Evolutionary conservation across 768 basidiomycete genomes (phyloP).

Genomic region (Rhodotorula taiwanensis): DNA sequence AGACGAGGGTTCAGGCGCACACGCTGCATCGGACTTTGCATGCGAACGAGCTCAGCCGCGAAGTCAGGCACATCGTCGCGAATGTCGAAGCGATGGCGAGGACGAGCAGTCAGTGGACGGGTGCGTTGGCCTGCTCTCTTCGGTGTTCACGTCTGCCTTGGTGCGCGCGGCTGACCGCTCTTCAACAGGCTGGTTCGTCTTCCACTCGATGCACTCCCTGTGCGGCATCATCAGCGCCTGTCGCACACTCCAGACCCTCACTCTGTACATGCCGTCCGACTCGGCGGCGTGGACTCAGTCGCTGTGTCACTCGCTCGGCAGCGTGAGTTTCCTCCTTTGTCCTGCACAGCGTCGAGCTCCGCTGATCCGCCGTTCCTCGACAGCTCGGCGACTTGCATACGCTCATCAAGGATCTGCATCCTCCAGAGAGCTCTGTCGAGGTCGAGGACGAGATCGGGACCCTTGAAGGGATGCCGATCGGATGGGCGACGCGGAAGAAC

Average conservation of each 20-base stretch:
- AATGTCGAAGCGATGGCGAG: constrained; percentile 29
- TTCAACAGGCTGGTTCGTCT: constrained; percentile 37
- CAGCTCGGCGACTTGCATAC: constrained; percentile 28
- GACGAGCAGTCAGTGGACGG: constrained; percentile 32
- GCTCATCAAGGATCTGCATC: constrained; percentile 30
- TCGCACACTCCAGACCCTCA: constrained; percentile 20
- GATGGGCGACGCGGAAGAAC: constrained; percentile 19
- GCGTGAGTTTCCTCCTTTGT: constrained; percentile 2
- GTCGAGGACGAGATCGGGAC: constrained; percentile 8
- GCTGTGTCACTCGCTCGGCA: constrained; percentile 16
- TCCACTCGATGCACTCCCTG: constrained; percentile 38
- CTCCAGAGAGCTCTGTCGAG: neutral
- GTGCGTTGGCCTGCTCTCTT: neutral
- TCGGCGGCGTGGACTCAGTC: constrained; percentile 26
- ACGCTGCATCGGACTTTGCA: constrained; percentile 33
- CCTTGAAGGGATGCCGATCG: constrained; percentile 31
- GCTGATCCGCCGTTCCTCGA: neutral
- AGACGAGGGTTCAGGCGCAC: constrained; percentile 33
- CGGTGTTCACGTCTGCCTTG: neutral
- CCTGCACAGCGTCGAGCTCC: neutral
- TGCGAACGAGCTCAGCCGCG: constrained; percentile 9
- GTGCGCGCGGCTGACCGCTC: neutral
- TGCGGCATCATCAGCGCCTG: constrained; percentile 37
- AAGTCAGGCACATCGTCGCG: constrained; percentile 17
- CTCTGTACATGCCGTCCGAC: constrained; percentile 22